Conservation (phyloP, 331 rosid species). For the Erythrophleum ivorense region DNA sequence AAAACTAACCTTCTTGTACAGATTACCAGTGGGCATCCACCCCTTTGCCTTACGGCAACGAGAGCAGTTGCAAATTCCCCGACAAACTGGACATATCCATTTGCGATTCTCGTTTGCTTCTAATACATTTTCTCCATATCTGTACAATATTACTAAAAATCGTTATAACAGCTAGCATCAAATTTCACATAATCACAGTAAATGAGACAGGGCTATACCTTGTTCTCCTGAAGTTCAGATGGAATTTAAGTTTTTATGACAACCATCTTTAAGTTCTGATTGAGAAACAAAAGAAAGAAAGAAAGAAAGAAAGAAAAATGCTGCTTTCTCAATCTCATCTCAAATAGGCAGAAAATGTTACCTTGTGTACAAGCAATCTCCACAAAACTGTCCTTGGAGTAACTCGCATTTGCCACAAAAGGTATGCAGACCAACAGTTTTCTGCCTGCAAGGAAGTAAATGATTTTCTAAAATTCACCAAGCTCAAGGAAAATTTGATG, state of each 20-base stretch:
- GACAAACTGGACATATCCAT: conserved; percentile 79
- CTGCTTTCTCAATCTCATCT: conserved; percentile 29
- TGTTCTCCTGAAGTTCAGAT: conserved; percentile 18
- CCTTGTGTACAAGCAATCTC: conserved; percentile 92
- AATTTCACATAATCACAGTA: conserved; percentile 3
- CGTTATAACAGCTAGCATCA: neutral
- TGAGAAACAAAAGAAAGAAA: neutral
- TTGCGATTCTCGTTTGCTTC: conserved; percentile 55
- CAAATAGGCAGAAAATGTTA: conserved; percentile 41
- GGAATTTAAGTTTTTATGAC: neutral
- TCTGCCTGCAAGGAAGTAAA: conserved; percentile 62
- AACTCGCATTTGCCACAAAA: conserved; percentile 64
- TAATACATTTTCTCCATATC: conserved; percentile 78
- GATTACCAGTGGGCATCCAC: conserved; percentile 78
- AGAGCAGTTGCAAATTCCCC: conserved; percentile 80
- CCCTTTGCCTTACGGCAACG: conserved; percentile 72
- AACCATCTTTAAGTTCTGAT: neutral
- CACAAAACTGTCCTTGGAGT: conserved; percentile 71
- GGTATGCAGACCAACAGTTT: conserved; percentile 63
- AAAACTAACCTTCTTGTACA: conserved; percentile 65
- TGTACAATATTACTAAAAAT: conserved; percentile 34
- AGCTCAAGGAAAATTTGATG: conserved; percentile 20
- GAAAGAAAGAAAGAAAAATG: neutral
- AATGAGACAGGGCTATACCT: conserved; percentile 12
- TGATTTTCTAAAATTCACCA: conserved; percentile 16